Evolutionary conservation across 257 asterid genomes (phyloP).

Genomic region (Voacanga thouarsii): DNA sequence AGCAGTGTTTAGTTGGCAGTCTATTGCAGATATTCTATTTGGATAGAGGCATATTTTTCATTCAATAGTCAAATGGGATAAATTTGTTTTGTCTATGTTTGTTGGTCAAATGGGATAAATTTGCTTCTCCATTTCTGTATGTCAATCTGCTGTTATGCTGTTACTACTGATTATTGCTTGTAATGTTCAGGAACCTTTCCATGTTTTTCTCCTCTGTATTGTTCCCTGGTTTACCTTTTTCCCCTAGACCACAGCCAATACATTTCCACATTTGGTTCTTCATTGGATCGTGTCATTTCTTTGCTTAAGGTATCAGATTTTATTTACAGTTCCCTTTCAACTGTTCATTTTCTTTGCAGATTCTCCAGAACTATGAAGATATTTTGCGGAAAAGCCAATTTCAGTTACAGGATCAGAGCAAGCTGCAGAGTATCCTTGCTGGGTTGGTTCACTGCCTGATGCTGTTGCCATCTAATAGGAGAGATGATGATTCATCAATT

Average conservation of each 20-base stretch:
- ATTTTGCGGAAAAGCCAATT: constrained; percentile 68
- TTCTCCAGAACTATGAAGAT: constrained; percentile 66
- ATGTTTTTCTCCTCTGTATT: not conserved
- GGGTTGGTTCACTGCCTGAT: constrained; percentile 80
- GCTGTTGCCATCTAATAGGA: constrained; percentile 56
- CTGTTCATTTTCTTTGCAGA: constrained; percentile 37
- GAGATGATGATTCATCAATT: constrained; percentile 37
- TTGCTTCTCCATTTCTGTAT: not conserved
- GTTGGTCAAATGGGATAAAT: not conserved
- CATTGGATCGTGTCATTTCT: not conserved
- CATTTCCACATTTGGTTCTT: not conserved
- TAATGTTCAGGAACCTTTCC: not conserved
- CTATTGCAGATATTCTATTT: not conserved
- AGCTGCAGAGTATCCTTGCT: constrained; percentile 58
- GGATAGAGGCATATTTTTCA: not conserved
- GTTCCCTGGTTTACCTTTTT: not conserved
- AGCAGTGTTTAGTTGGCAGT: not conserved
- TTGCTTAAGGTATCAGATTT: not conserved
- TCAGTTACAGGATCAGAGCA: constrained; percentile 67
- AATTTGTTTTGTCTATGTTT: not conserved
- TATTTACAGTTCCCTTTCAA: constrained; percentile 2
- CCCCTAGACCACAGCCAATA: not conserved
- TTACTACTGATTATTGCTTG: not conserved
- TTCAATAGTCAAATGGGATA: not conserved
- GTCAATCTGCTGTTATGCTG: not conserved